phyloP scores from a whole-genome alignment of 78 protist genomes.

The Dictyostelium capitatum region DNA sequence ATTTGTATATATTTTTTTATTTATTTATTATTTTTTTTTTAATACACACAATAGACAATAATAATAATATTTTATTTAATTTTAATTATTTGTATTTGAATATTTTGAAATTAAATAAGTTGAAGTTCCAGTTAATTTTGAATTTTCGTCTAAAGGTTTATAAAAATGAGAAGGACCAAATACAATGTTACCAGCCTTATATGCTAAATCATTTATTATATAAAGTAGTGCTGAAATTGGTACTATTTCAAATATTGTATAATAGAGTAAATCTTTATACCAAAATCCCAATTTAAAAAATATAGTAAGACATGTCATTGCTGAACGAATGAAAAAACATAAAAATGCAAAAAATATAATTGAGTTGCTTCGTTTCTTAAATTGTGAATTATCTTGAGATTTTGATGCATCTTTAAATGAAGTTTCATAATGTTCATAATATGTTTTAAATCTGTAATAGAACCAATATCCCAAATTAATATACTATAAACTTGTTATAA shows the following conservation, averaged over 20 bases:
- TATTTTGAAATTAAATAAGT: slow-evolving; percentile 3
- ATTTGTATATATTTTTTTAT: background rate
- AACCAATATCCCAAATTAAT: too few relatives aligned
- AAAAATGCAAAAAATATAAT: slow-evolving; percentile 29
- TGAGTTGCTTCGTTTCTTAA: background rate
- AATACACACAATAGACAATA: too few relatives aligned
- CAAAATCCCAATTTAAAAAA: slow-evolving; percentile 10
- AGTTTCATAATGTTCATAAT: slow-evolving; percentile 33
- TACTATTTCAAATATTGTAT: background rate
- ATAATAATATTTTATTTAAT: background rate
- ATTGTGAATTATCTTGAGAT: slow-evolving; percentile 1
- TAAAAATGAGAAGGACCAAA: background rate
- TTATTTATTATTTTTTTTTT: background rate
- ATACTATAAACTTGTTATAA: too few relatives aligned
- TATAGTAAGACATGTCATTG: slow-evolving; percentile 4
- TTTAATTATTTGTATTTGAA: background rate
- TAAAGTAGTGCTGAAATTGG: background rate
- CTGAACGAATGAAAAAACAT: background rate
- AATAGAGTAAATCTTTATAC: slow-evolving; percentile 18
- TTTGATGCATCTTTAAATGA: slow-evolving; percentile 8
- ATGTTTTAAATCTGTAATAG: background rate
- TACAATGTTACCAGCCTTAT: background rate
- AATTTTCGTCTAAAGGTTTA: background rate
- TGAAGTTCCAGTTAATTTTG: background rate
- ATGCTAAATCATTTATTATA: background rate